phyloP scores from a whole-genome alignment of 2,329 filamentous ascomycete genomes.

The Diplodia seriata region DNA sequence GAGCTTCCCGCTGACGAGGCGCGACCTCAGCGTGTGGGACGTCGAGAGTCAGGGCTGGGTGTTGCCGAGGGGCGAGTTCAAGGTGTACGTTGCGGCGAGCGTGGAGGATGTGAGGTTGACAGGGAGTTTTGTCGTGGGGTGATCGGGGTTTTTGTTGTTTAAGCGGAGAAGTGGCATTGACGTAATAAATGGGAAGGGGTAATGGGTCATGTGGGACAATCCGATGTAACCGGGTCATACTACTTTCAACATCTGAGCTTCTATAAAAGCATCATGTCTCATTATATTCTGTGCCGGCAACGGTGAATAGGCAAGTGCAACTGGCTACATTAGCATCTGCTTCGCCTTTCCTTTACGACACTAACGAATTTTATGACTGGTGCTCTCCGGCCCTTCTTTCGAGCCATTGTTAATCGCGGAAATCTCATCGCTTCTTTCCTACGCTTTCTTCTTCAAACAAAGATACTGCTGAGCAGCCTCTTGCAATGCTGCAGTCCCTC shows the following conservation, averaged over 20 bases:
- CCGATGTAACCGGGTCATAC: not conserved
- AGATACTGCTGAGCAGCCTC: not conserved
- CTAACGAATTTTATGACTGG: no score
- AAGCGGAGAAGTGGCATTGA: no score
- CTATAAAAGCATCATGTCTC: not conserved
- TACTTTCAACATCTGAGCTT: not conserved
- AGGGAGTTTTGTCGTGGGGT: conserved; percentile 6
- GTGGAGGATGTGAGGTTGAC: conserved; percentile 21
- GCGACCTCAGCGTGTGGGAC: conserved; percentile 49
- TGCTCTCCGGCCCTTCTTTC: no score
- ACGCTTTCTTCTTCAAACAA: not conserved
- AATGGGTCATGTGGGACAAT: not conserved
- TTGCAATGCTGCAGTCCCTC: not conserved
- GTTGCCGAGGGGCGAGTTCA: conserved; percentile 44
- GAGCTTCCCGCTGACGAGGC: conserved; percentile 45
- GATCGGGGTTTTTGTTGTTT: not conserved
- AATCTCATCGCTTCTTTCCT: not conserved
- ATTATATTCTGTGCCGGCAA: not conserved
- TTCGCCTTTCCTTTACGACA: no score
- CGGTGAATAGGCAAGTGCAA: no score
- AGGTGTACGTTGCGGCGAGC: conserved; percentile 17
- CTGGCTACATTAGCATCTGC: no score
- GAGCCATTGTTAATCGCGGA: not conserved
- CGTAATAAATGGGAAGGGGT: no score
- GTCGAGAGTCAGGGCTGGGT: conserved; percentile 43